phyloP scores from a whole-genome alignment of 164 flowering plant species.

The Piper longum region DNA sequence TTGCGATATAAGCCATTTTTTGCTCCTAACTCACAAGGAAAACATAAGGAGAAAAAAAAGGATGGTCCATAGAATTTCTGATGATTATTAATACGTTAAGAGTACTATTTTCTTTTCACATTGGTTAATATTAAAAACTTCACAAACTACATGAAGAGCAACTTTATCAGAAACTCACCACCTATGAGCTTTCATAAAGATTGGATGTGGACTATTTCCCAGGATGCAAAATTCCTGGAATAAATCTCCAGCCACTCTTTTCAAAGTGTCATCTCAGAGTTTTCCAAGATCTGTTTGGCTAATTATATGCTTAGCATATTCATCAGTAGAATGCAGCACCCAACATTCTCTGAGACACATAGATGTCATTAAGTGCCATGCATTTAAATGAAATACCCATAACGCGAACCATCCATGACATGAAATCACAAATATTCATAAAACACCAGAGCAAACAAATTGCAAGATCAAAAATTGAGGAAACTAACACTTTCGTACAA shows the following conservation, averaged over 20 bases:
- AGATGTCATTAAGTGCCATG: neutral
- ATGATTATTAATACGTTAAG: no score
- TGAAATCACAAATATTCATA: neutral
- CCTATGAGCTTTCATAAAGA: constrained; percentile 77
- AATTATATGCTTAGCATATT: neutral
- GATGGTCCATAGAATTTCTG: no score
- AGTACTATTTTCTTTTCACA: neutral
- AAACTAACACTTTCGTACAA: neutral
- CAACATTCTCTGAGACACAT: neutral
- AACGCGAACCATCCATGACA: neutral
- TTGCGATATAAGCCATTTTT: no score
- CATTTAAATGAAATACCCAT: neutral
- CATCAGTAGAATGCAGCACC: neutral
- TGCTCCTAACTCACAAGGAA: no score
- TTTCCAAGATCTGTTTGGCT: constrained; percentile 46
- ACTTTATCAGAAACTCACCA: constrained; percentile 35
- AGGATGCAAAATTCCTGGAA: constrained; percentile 42
- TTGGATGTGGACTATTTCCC: constrained; percentile 37
- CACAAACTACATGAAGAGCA: neutral
- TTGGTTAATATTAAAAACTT: neutral
- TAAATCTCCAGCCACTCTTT: constrained; percentile 56
- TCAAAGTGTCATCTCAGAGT: constrained; percentile 36
- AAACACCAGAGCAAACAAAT: neutral
- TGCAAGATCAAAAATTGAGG: neutral
- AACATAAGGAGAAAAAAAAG: no score